Evolutionary conservation across 2,329 filamentous ascomycete species (phyloP), one percentile per base, ranked within the genome.

Genomic region (Colletotrichum acutatum): DNA sequence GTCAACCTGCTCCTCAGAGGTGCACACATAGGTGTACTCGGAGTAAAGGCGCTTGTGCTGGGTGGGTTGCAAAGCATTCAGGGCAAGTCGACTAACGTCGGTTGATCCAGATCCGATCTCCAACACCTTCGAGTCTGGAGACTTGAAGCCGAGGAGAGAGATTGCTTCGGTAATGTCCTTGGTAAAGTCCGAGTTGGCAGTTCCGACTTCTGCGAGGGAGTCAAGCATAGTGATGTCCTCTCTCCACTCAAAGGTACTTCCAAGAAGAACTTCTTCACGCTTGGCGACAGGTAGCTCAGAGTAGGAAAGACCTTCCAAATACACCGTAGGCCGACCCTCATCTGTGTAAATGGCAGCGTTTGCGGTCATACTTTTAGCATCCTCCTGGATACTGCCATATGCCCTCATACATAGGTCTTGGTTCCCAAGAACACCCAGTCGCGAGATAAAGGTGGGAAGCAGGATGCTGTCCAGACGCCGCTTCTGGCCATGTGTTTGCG

Each of bases 341-440:
- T 71, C 62, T 3, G 68, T 67, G 62, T 60, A 71, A 12, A 71
- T 71, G 32, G 57, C 56, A 9, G 68, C 54, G 19, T 66, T 66
- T 5, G 68, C 68, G 1, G 56, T 66, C 56, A 71, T 34, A 0
- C 62, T 61, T 5, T 70, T 42, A 9, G 54, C n/a, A 24, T 28
- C 12, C 3, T 70, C 67, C 16, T 59, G 30, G 26, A 71, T 66
- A 34, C 62, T 42, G 6, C 69, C 64, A n/a, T 72, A 68, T 2
- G 49, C 58, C 7, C 69, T 61, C 69, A 72, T 72, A 3, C 57
- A 42, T 1, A 72, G 58, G 2, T 72, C 69, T 19, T 68, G 69
- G 2, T 62, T 24, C 2, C 64, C 58, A 5, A 72, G 37, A 11
- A 72, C 64, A 5, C 56, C 58, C 3, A 72, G 9, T 1, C 49